Conservation (phyloP, 208 protist genomes). For the Crithidia sp. region DNA sequence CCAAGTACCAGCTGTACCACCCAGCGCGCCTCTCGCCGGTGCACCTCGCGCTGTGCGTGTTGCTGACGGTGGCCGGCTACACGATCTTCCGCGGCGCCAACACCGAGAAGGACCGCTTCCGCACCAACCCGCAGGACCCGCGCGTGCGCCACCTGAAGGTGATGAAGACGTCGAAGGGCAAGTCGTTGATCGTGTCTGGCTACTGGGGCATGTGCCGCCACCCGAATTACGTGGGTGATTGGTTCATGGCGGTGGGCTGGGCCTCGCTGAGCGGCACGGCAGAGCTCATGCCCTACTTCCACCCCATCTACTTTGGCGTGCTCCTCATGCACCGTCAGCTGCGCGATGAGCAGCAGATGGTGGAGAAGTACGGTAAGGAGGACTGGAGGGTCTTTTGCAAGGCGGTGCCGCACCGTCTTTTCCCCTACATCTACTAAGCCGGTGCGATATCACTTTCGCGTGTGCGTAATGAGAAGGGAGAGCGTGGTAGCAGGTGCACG, state of each 20-base stretch:
- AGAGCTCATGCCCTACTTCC: slow-evolving; percentile 92
- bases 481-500: too few relatives aligned
- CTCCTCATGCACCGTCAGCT: slow-evolving; percentile 94
- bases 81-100: slow-evolving; percentile 87
- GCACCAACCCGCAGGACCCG: slow-evolving; percentile 71
- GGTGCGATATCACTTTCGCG: not conserved
- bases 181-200: slow-evolving; percentile 93
- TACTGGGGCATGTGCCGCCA: slow-evolving; percentile 97
- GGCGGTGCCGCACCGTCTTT: slow-evolving; percentile 88
- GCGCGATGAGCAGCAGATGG: slow-evolving; percentile 93
- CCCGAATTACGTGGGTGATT: slow-evolving; percentile 97
- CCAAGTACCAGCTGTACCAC: slow-evolving; percentile 89
- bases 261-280: slow-evolving; percentile 63
- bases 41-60: slow-evolving; percentile 48
- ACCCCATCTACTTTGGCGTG: slow-evolving; percentile 93
- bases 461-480: not conserved
- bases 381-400: slow-evolving; percentile 93
- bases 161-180: slow-evolving; percentile 82
- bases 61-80: slow-evolving; percentile 69
- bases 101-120: slow-evolving; percentile 87
- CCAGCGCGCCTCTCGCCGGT: slow-evolving; percentile 43
- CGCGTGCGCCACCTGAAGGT: slow-evolving; percentile 69
- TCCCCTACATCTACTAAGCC: slow-evolving; percentile 87
- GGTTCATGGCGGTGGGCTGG: slow-evolving; percentile 84
- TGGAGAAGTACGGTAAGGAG: slow-evolving; percentile 90